phyloP scores from a whole-genome alignment of 306 rosid genomes.

The Mimosa bimucronata region DNA sequence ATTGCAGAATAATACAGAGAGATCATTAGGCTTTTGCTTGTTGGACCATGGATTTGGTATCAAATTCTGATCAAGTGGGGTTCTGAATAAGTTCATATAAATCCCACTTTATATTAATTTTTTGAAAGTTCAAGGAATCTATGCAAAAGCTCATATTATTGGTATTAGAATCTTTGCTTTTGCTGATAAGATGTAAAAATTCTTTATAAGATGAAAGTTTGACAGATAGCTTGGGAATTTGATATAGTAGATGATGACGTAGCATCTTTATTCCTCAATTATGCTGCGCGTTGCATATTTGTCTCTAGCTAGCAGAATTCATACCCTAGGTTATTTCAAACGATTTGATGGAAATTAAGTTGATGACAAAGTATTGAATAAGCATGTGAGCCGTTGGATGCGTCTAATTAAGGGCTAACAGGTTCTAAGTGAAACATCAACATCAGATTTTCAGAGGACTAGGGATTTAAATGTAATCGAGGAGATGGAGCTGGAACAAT shows the following conservation, averaged over 20 bases:
- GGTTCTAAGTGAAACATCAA: no score
- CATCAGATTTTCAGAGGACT: neutral
- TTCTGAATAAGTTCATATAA: neutral
- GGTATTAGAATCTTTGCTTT: no score
- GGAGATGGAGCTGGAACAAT: no score
- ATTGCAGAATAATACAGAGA: neutral
- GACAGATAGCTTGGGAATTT: no score
- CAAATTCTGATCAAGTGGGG: neutral
- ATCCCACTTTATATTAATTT: neutral
- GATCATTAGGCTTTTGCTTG: neutral
- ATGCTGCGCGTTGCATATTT: no score
- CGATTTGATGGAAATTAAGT: neutral
- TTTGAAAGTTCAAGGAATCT: no score
- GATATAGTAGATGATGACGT: neutral
- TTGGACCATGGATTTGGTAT: neutral
- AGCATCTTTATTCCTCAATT: neutral
- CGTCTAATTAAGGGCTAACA: no score
- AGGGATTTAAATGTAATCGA: neutral
- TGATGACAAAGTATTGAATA: neutral
- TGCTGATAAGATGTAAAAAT: no score
- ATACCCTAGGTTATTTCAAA: neutral
- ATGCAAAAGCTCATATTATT: no score
- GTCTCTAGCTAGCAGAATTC: neutral
- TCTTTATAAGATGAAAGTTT: no score
- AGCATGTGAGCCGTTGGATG: no score